Conservation (phyloP, 225 moss, liverwort and hornwort species). For the Thuidium tamariscinum region DNA sequence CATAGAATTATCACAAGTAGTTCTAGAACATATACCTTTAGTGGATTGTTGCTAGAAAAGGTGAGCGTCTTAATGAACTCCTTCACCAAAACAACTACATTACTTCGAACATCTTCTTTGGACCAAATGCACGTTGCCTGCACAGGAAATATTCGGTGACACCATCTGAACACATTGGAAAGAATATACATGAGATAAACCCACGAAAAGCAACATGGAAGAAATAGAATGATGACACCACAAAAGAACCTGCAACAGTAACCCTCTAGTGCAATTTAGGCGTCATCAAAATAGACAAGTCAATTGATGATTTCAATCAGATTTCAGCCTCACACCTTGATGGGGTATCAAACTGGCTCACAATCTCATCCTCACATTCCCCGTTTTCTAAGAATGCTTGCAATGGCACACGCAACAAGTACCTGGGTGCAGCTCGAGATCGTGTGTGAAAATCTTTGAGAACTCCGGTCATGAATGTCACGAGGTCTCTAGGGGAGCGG, state of each 20-base stretch:
- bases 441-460: slow-evolving; percentile 53
- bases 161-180: background rate
- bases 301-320: background rate
- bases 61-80: background rate
- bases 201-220: background rate
- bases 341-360: background rate
- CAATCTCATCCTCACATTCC: background rate
- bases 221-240: background rate
- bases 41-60: background rate
- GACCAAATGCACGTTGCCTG: background rate
- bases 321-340: background rate
- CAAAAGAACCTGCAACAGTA: background rate
- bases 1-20: background rate
- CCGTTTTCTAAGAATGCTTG: background rate
- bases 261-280: background rate
- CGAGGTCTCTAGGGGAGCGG: slow-evolving; percentile 31
- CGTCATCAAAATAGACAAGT: background rate
- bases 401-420: background rate
- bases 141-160: background rate
- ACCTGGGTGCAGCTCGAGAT: slow-evolving; percentile 53
- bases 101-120: background rate
- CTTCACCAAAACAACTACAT: background rate
- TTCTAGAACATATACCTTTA: background rate
- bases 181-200: background rate
- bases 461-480: slow-evolving; percentile 35